Evolutionary conservation across 495 filamentous ascomycete genomes (phyloP), one percentile per base, ranked within the genome.

Genomic region (Letharia lupina): DNA sequence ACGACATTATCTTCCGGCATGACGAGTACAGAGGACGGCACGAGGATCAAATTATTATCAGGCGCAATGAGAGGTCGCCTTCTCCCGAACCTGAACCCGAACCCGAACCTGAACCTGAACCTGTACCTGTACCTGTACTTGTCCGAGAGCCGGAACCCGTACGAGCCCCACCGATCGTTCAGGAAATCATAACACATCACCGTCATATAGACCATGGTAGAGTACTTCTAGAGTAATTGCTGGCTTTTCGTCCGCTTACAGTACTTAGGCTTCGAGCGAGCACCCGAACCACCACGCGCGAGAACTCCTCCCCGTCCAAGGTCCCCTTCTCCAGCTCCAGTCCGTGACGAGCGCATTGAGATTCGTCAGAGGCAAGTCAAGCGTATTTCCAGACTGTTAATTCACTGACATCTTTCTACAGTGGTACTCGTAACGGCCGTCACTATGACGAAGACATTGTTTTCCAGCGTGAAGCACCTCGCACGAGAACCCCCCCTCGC

Each of bases 191-290:
- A 65, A 91, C 89, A 3, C 90, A 92, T 74, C 92, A 94, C 72
- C 82, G 88, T 33, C 88, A 93, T 70, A 89, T 96, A 71, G 89
- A 96, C 73, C 91, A 96, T 77, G 92, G 91, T 89, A 80, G 75
- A 76, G 37, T 28, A 41, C n/a, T n/a, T 57, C 15, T 61, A 28
- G 23, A 28, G 23, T 28, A n/a, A 33, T 40, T 23, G 12, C 42
- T 37, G 45, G 4, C 23, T 41, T 2, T 41, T 28, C 28, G 40
- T 20, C 18, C 47, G 52, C 50, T 65, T 39, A 65, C 12, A 11
- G 52, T 15, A 18, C 8, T 45, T 45, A 70, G 68, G 68, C 13
- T 70, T 70, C 56, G 68, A 70, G 59, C 68, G 62, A 63, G 60
- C 64, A 62, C 68, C 67, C 41, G 65, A 70, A 45, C 47, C 61